Evolutionary conservation across 1,139 yeast genomes (phyloP).

Genomic region (Diutina scorzettiae): DNA sequence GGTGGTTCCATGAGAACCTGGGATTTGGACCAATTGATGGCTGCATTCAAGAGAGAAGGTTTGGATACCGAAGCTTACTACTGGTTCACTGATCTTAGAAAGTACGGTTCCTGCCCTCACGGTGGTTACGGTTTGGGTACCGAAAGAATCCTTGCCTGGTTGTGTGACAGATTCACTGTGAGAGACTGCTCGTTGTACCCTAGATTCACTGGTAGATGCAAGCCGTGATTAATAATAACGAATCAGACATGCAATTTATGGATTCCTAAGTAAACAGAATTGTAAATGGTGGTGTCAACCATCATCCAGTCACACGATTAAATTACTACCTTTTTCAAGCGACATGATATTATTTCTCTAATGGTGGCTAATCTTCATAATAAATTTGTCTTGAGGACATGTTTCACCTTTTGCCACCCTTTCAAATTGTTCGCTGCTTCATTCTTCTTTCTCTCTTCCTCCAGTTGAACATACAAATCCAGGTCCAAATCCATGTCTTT

Average conservation of each 20-base stretch:
- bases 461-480: conserved; percentile 40
- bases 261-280: too few species aligned
- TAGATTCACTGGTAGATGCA: conserved; percentile 95
- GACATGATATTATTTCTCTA: too few species aligned
- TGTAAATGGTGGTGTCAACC: too few species aligned
- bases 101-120: conserved; percentile 95
- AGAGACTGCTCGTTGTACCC: conserved; percentile 97
- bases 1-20: conserved; percentile 99
- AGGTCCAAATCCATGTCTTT: conserved; percentile 55
- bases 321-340: too few species aligned
- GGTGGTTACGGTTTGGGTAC: conserved; percentile 99
- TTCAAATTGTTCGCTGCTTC: conserved; percentile 26
- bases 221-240: conserved; percentile 51
- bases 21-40: conserved; percentile 69
- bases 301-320: too few species aligned
- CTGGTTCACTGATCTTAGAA: conserved; percentile 94
- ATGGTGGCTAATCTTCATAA: too few species aligned
- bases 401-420: conserved; percentile 34
- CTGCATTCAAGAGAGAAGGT: conserved; percentile 86
- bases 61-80: conserved; percentile 73
- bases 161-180: conserved; percentile 93
- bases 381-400: conserved; percentile 20
- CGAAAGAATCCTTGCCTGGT: conserved; percentile 96
- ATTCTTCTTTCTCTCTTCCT: conserved; percentile 33
- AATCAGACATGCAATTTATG: too few species aligned